Conservation (phyloP, 2,329 filamentous ascomycete genomes). For the Cercospora nicotianae region DNA sequence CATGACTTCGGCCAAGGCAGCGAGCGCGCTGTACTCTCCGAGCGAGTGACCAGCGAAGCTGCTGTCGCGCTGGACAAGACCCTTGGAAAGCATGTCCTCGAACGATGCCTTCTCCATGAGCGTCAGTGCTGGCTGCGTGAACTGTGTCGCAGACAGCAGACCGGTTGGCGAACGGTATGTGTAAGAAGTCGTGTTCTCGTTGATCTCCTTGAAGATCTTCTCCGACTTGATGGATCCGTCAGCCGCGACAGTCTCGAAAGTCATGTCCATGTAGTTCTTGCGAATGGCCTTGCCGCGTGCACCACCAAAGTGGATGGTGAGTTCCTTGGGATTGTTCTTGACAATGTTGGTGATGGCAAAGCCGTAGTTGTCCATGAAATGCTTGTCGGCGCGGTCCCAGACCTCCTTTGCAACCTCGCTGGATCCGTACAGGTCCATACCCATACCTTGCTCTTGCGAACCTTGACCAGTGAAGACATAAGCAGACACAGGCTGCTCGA, state of each 20-base stretch:
- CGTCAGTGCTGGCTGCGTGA: constrained; percentile 94
- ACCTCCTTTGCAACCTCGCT: constrained; percentile 94
- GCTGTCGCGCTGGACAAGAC: constrained; percentile 91
- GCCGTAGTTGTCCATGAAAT: constrained; percentile 97
- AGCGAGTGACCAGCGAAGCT: constrained; percentile 97
- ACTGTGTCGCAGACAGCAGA: constrained; percentile 93
- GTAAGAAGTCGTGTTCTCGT: constrained; percentile 89
- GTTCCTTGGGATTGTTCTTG: constrained; percentile 98
- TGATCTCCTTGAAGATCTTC: constrained; percentile 98
- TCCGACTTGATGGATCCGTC: constrained; percentile 96
- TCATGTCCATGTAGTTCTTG: constrained; percentile 99
- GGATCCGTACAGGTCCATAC: constrained; percentile 96
- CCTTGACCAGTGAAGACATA: constrained; percentile 99
- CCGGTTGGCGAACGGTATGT: constrained; percentile 95
- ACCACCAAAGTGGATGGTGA: constrained; percentile 97
- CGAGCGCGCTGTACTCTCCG: constrained; percentile 95
- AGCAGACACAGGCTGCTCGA: constrained; percentile 93
- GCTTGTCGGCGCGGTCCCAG: constrained; percentile 96
- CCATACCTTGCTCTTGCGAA: constrained; percentile 98
- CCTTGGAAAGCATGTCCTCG: constrained; percentile 97
- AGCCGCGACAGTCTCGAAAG: constrained; percentile 92
- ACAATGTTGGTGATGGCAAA: constrained; percentile 99
- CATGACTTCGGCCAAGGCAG: constrained; percentile 96
- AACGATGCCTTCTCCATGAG: constrained; percentile 99
- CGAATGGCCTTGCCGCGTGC: constrained; percentile 95